Conservation (phyloP, 1,284 basidiomycete genomes). For the Termitomyces sp. region DNA sequence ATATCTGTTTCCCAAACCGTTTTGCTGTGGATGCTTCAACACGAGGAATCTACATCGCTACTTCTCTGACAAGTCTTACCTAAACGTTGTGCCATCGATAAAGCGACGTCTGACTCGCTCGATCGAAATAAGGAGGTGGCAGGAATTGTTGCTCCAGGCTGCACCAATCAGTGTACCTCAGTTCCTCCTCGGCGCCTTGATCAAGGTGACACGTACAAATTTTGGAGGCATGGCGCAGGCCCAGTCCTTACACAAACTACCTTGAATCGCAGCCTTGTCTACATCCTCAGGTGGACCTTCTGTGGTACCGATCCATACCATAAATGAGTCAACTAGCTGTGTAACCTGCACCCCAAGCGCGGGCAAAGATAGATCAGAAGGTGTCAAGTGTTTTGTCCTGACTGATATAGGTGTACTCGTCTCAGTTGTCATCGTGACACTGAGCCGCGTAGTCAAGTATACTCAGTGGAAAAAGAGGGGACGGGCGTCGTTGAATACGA, state of each 20-base stretch:
- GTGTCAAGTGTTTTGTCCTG: conserved; percentile 40
- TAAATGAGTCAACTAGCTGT: conserved; percentile 65
- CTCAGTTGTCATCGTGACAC: conserved; percentile 15
- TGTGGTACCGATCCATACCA: conserved; percentile 78
- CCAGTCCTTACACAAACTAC: conserved; percentile 71
- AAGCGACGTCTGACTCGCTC: conserved; percentile 57
- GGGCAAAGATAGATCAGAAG: conserved; percentile 46
- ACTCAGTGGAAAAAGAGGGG: background rate
- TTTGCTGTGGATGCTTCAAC: conserved; percentile 39
- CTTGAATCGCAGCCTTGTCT: conserved; percentile 43
- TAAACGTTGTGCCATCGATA: conserved; percentile 73
- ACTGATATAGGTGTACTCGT: conserved; percentile 29
- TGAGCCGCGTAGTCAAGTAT: conserved; percentile 1
- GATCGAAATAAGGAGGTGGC: conserved; percentile 68
- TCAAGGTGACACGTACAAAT: conserved; percentile 25
- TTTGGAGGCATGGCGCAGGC: conserved; percentile 74
- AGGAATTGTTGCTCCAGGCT: conserved; percentile 41
- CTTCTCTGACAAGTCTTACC: conserved; percentile 44
- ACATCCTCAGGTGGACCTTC: conserved; percentile 44
- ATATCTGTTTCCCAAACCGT: conserved; percentile 62
- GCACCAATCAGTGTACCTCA: conserved; percentile 11
- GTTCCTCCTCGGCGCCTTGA: conserved; percentile 6
- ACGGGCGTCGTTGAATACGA: background rate
- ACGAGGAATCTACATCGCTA: conserved; percentile 11
- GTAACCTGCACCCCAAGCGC: conserved; percentile 68